Percentiles rank a stretch among this genome's conserved stretches.
Evolutionary conservation across 148 eudicot genomes (phyloP).

Genomic region (Nepenthes mirabilis): DNA sequence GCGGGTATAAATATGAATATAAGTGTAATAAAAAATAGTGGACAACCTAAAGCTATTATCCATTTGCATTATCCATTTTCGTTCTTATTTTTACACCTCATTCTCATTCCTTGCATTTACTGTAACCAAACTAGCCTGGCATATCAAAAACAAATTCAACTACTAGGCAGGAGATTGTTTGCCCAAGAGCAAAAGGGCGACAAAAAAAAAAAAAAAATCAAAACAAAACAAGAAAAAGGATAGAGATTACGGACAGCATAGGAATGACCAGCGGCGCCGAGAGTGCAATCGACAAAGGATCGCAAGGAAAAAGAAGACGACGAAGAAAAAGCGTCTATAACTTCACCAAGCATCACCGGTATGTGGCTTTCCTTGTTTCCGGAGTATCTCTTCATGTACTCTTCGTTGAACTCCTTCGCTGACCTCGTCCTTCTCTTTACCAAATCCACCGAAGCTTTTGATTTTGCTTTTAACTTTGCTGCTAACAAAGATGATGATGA

Average conservation of each 20-base stretch:
- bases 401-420: conserved; percentile 50
- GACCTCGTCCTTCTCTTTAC: conserved; percentile 78
- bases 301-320: conserved; percentile 19
- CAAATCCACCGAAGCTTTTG: conserved; percentile 11
- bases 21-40: no score
- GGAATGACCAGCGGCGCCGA: conserved; percentile 93
- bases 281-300: conserved; percentile 83
- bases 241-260: conserved; percentile 45
- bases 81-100: no score
- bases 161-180: no score
- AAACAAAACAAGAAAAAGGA: background rate
- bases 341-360: conserved; percentile 89
- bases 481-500: background rate
- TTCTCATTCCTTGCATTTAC: no score
- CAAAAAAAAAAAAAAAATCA: no score
- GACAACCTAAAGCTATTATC: no score
- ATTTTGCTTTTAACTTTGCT: conserved; percentile 10
- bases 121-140: no score
- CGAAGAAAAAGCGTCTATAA: conserved; percentile 62
- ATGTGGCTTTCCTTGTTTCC: conserved; percentile 54
- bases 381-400: conserved; percentile 18
- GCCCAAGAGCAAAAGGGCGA: no score
- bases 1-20: no score
- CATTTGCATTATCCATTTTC: no score
- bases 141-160: no score